Evolutionary conservation across 345 rosid genomes (phyloP), one percentile per base, ranked within the genome.

Genomic region (Citrus australasica): DNA sequence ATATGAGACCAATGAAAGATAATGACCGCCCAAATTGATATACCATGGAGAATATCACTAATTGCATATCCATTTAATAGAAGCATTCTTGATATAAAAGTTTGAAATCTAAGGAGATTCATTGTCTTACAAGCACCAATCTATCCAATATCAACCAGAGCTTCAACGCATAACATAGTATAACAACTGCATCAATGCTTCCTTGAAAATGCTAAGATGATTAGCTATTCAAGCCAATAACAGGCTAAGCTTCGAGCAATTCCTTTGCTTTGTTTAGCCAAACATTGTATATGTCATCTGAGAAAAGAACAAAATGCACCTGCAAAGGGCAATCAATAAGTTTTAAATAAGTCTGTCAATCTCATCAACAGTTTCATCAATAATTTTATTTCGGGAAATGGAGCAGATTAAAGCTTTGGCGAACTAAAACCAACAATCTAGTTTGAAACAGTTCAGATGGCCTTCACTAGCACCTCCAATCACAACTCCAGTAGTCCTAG

Each of bases 221-320:
- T n/a, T 22, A 17, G 21, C 63, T 48, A n/a, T 13, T 51, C 71
- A 55, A 22, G 67, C 64, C 13, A 33, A 82, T 67, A 70, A 24
- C 30, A 64, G 9, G 27, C 63, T 83, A 81, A 38, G 70, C 77
- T 79, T 79, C 78, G 68, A 87, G 86, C 78, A 86, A 61, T 40
- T 92, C 89, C 84, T 84, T 87, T 40, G 98, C 98, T 82, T 89
- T 92, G 83, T 77, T 81, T 68, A 88, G 32, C 99, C 98, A 96
- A 63, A 78, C 86, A 66, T 82, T 73, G 33, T 82, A 90, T 25
- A 89, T 85, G 19, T 94, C 87, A 28, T 89, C 94, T 0, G 82
- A 63, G 77, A 96, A 90, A 79, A 92, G 83, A 66, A 90, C 94
- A 79, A 92, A 91, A 79, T 95, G 95, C 77, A 92, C 95, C 99